Evolutionary conservation across 495 filamentous ascomycete genomes (phyloP), one percentile per base, ranked within the genome.

Genomic region (Lasiosphaeriaceae sp.): DNA sequence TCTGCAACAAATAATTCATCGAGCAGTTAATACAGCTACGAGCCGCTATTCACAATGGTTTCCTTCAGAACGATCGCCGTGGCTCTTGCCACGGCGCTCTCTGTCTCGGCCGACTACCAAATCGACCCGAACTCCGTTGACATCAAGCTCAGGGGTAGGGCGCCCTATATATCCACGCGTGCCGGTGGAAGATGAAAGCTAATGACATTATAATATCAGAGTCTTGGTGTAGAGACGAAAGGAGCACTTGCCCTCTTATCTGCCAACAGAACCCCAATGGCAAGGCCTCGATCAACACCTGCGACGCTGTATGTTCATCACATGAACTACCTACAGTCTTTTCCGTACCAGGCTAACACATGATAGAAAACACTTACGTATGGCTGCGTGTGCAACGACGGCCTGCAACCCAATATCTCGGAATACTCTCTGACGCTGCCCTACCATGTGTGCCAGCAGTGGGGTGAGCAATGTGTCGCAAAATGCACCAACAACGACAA

Each of bases 381-480:
- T 73, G 66, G 71, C 59, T 96, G 92, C 65, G 71, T 90, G 64
- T 96, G 92, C 78, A 79, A 75, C 66, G 87, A 93, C 74, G 80
- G 82, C 62, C 63, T 75, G 58, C 71, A 79, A 37, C 92, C 92
- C 59, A 95, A 96, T 68, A 71, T 88, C 21, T 82, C 87, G 61
- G 80, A 96, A 68, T 96, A 89, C 80, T 88, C 88, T 20, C 81
- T 88, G 66, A 96, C 92, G 5, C 81, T 96, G 26, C 90, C 92
- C 8, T 96, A 87, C 81, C 92, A 84, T 74, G 77, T 86, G 59
- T 96, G 92, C 80, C 83, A 80, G 14, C 80, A 87, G 67, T 81
- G 80, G 71, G 85, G 83, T 62, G 84, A 75, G 67, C 77, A 92
- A 61, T 96, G 90, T 66, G 86, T 88, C 2, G 63, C 59, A 8